Percentiles rank a stretch among this genome's conserved stretches.
Evolutionary conservation across 2,329 filamentous ascomycete genomes (phyloP).

Genomic region (Aureobasidium pullulans): DNA sequence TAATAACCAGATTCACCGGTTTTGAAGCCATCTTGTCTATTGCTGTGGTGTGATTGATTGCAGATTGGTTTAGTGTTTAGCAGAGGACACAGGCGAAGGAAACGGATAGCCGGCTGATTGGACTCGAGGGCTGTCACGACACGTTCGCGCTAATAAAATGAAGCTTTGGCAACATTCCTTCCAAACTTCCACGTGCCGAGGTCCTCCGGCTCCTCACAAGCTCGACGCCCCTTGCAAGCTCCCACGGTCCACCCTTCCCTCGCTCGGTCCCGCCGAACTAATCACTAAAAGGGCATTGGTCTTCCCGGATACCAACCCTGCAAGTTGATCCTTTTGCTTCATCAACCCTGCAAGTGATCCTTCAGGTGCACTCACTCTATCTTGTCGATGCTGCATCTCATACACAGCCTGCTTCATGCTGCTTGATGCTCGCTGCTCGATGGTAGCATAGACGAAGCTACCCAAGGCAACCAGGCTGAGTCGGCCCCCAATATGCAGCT

Average conservation of each 20-base stretch:
- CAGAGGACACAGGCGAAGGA: background rate
- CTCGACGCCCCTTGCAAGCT: background rate
- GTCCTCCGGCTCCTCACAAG: background rate
- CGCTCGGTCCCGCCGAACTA: background rate
- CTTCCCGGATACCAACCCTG: background rate
- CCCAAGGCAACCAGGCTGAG: conserved; percentile 7
- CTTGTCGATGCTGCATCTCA: background rate
- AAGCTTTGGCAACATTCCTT: conserved; percentile 10
- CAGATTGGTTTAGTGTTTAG: background rate
- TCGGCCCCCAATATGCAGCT: background rate
- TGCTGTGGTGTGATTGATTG: background rate
- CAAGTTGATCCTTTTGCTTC: background rate
- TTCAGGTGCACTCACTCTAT: background rate
- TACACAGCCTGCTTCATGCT: background rate
- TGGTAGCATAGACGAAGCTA: background rate
- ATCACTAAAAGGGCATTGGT: background rate
- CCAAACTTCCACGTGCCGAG: conserved; percentile 1
- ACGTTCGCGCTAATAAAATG: background rate
- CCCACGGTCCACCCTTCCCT: background rate
- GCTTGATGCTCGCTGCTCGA: background rate
- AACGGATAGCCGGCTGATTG: background rate
- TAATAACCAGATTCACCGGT: conserved; percentile 36
- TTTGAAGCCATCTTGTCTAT: conserved; percentile 29
- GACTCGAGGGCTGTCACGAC: background rate
- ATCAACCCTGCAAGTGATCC: background rate